Evolutionary conservation across 1,284 basidiomycete genomes (phyloP), one percentile per base, ranked within the genome.

Genomic region (Tausonia pullulans): DNA sequence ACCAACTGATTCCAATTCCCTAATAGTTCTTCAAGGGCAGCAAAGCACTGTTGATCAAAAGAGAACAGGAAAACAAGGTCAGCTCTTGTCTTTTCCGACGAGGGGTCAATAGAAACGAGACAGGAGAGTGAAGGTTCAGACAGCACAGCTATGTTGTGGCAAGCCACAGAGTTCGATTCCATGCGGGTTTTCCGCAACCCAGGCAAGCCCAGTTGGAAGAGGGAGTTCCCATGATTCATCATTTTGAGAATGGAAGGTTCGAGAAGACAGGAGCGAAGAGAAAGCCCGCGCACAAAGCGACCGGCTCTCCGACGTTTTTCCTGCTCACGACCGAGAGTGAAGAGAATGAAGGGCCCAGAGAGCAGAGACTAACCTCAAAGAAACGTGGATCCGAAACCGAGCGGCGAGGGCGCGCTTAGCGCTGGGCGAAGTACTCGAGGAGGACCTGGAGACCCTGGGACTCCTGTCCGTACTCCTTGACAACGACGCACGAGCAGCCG

Each of bases 391-490:
- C 27, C 27, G 27, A 27, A 27, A 27, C 27, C 27, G 27, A 27
- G 27, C 27, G 27, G 27, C 27, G 2, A 27, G 27, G 27, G 27
- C 27, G 27, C 27, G 27, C 27, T 27, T 27, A 27, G 27, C 27
- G 27, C 27, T 27, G 27, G 27, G 27, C 27, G 74, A 76, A 77
- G 75, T 76, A 72, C 78, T 97, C 93, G 73, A 96, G 82, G 77
- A 98, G 87, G 74, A 97, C 94, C 78, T 96, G 89, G 75, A 97
- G 84, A 69, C 94, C 95, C 81, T 95, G 89, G 74, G 87, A 88
- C 83, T 98, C 95, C 71, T 85, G 83, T 75, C 95, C 95, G 78
- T 95, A 98, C 78, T 98, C 91, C 83, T 92, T 96, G 74, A 98
- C 94, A 71, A 98, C 95, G 72, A 98, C 95, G 78, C 93, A 97